Percentiles rank a stretch among this genome's conserved stretches.
phyloP scores from a whole-genome alignment of 768 basidiomycete genomes.

The Mycena latifolia region DNA sequence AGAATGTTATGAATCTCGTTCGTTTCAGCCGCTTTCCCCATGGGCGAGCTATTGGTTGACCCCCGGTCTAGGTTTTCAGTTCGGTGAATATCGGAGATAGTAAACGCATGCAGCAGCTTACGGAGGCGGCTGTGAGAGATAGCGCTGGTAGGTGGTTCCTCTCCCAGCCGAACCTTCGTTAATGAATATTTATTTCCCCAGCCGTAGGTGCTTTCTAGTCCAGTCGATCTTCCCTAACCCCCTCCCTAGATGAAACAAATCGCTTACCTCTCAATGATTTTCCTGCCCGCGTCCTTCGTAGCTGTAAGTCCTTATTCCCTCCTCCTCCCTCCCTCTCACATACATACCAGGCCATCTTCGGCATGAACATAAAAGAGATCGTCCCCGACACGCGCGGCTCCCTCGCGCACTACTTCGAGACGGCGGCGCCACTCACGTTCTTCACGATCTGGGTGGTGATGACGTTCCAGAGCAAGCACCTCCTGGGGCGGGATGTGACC shows the following conservation, averaged over 20 bases:
- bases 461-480: constrained; percentile 61
- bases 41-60: not conserved
- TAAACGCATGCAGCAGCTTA: constrained; percentile 63
- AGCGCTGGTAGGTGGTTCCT: constrained; percentile 54
- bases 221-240: not conserved
- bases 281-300: constrained; percentile 68
- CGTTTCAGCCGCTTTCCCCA: constrained; percentile 22
- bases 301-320: constrained; percentile 51
- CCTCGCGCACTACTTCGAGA: constrained; percentile 54
- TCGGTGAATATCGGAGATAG: constrained; percentile 71
- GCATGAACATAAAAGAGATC: constrained; percentile 69
- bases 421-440: constrained; percentile 60
- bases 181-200: constrained; percentile 20
- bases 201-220: constrained; percentile 37
- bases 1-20: constrained; percentile 67
- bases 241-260: constrained; percentile 65
- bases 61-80: constrained; percentile 64
- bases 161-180: not conserved
- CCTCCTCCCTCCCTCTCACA: not conserved
- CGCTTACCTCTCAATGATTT: constrained; percentile 72
- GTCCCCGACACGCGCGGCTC: constrained; percentile 50
- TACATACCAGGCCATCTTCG: constrained; percentile 60
- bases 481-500: constrained; percentile 44
- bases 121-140: constrained; percentile 63
- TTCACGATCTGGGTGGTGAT: constrained; percentile 68